Evolutionary conservation across 2,329 filamentous ascomycete species (phyloP).

Genomic region (Diplodia sapinea): DNA sequence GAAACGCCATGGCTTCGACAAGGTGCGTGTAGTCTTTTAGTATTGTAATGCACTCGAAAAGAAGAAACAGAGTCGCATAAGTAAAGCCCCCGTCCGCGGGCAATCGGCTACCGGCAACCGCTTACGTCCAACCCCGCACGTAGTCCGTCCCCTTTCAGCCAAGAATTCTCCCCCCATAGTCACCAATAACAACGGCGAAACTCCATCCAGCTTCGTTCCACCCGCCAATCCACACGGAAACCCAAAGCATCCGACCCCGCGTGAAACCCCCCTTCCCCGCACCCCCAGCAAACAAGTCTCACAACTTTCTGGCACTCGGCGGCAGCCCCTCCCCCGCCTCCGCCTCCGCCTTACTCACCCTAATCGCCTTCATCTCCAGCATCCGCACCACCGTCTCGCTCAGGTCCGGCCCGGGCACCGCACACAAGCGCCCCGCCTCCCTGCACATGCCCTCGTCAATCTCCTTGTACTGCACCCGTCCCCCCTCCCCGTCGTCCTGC

Average conservation of each 20-base stretch:
- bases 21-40: not conserved
- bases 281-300: not conserved
- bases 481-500: no score
- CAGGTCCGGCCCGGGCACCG: not conserved
- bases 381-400: not conserved
- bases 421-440: not conserved
- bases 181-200: not conserved
- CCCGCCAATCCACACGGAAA: not conserved
- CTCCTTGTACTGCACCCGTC: conserved; percentile 35
- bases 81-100: not conserved
- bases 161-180: not conserved
- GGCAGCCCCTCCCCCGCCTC: no score
- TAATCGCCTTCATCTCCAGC: not conserved
- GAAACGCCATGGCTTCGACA: conserved; percentile 7
- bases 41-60: no score
- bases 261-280: no score
- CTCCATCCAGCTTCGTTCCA: no score
- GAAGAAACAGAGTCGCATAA: not conserved
- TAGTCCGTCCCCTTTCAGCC: not conserved
- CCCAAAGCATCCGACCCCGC: no score
- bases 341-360: not conserved
- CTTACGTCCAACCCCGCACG: not conserved
- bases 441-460: conserved; percentile 38
- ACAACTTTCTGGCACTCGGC: conserved; percentile 9
- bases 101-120: not conserved